Conservation (phyloP, 768 basidiomycete species). For the Auricularia sp. region DNA sequence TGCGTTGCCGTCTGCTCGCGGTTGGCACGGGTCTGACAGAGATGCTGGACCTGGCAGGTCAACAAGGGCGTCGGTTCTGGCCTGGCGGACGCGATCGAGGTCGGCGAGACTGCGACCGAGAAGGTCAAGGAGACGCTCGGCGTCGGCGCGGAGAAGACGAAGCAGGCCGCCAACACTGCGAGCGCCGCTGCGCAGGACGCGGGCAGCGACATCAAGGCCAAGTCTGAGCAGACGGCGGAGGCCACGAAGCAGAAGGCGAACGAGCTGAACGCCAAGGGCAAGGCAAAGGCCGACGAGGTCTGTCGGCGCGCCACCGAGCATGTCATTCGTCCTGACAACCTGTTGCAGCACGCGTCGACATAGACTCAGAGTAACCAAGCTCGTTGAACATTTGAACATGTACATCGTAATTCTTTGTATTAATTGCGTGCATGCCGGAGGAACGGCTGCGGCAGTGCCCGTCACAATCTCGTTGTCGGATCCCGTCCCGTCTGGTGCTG, state of each 20-base stretch:
- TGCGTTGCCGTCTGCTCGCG: constrained; percentile 7
- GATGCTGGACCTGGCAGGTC: constrained; percentile 18
- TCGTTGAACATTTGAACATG: no score
- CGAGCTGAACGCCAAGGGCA: background rate
- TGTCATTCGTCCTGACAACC: no score
- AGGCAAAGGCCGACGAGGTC: background rate
- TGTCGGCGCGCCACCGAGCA: background rate
- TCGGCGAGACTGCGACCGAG: constrained; percentile 30
- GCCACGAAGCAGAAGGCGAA: background rate
- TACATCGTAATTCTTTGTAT: no score
- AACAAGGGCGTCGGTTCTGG: constrained; percentile 32
- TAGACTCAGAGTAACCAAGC: background rate
- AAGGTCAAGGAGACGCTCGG: constrained; percentile 30
- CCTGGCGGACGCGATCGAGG: constrained; percentile 34
- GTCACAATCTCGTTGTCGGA: background rate
- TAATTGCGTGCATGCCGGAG: no score
- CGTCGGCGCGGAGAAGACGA: background rate
- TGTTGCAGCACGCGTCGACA: background rate
- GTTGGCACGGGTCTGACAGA: background rate
- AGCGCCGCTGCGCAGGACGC: background rate
- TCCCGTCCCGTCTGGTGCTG: background rate
- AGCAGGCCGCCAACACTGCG: background rate
- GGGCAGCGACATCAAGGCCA: background rate
- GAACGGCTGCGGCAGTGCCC: no score
- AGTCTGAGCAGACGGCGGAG: background rate